Conservation (phyloP, 1,284 basidiomycete species). For the Phellopilus nigrolimitatus region DNA sequence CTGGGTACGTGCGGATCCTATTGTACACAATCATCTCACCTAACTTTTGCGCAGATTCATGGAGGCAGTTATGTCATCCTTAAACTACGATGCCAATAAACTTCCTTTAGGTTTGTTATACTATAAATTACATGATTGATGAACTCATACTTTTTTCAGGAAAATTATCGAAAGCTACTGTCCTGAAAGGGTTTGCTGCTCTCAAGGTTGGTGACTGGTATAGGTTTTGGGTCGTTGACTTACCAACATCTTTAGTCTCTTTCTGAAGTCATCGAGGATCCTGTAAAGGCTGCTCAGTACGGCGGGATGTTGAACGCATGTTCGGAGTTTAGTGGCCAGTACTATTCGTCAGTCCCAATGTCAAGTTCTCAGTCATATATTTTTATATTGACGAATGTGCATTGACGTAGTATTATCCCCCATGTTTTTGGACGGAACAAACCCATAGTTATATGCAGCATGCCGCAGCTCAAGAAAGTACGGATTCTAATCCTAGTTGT, state of each 20-base stretch:
- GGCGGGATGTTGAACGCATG: constrained; percentile 40
- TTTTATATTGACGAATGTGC: background rate
- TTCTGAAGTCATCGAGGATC: constrained; percentile 47
- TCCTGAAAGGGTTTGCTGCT: constrained; percentile 53
- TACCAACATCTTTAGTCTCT: constrained; percentile 35
- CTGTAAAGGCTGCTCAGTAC: constrained; percentile 34
- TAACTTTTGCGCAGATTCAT: constrained; percentile 38
- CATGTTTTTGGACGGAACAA: constrained; percentile 53
- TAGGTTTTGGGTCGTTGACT: constrained; percentile 1
- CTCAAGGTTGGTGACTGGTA: constrained; percentile 40
- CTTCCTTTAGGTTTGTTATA: constrained; percentile 47
- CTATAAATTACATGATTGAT: background rate
- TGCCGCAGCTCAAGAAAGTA: constrained; percentile 41
- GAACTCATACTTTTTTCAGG: constrained; percentile 32
- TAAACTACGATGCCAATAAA: constrained; percentile 71
- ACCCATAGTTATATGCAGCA: constrained; percentile 42
- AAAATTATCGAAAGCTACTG: constrained; percentile 52
- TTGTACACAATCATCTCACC: background rate
- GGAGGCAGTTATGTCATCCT: constrained; percentile 52
- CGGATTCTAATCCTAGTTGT: background rate
- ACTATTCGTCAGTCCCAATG: constrained; percentile 48
- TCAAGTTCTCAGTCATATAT: constrained; percentile 13
- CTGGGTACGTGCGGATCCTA: constrained; percentile 32
- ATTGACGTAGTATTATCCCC: constrained; percentile 62
- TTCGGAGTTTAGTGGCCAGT: constrained; percentile 44